Conservation (phyloP, 768 basidiomycete species). For the Pleurotus tuber-regium region DNA sequence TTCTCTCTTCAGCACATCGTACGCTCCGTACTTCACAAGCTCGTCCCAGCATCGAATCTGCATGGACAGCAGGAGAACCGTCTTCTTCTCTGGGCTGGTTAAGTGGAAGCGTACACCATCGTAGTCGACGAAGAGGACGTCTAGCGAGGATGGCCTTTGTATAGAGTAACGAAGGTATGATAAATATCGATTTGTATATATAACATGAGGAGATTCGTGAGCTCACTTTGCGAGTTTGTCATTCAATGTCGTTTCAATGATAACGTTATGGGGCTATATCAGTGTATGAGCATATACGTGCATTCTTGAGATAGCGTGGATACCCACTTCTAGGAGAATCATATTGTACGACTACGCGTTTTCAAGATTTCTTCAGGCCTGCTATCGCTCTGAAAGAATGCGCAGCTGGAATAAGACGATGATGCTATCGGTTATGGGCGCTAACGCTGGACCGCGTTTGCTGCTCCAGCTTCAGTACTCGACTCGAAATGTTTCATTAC, state of each 20-base stretch:
- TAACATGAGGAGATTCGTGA: too few species aligned
- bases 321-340: slow-evolving; percentile 82
- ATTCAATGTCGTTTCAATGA: slow-evolving; percentile 84
- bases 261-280: slow-evolving; percentile 81
- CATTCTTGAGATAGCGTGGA: neutral
- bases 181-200: slow-evolving; percentile 8
- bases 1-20: slow-evolving; percentile 75
- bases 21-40: slow-evolving; percentile 82
- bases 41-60: slow-evolving; percentile 97
- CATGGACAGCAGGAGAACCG: slow-evolving; percentile 86
- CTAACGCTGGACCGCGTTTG: too few species aligned
- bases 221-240: slow-evolving; percentile 86
- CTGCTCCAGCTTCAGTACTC: too few species aligned
- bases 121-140: slow-evolving; percentile 97
- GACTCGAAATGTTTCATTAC: too few species aligned
- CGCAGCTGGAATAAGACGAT: too few species aligned
- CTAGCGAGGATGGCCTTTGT: slow-evolving; percentile 90
- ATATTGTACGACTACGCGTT: too few species aligned
- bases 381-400: too few species aligned
- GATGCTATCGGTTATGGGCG: too few species aligned
- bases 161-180: slow-evolving; percentile 14
- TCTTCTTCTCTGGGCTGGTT: slow-evolving; percentile 85
- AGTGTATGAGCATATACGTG: slow-evolving; percentile 9
- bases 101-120: slow-evolving; percentile 95
- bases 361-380: too few species aligned